A percentile compares a stretch with the other conserved stretches of the same genome.
Conservation (phyloP, 305 asterid species). For the Andrographis paniculata region DNA sequence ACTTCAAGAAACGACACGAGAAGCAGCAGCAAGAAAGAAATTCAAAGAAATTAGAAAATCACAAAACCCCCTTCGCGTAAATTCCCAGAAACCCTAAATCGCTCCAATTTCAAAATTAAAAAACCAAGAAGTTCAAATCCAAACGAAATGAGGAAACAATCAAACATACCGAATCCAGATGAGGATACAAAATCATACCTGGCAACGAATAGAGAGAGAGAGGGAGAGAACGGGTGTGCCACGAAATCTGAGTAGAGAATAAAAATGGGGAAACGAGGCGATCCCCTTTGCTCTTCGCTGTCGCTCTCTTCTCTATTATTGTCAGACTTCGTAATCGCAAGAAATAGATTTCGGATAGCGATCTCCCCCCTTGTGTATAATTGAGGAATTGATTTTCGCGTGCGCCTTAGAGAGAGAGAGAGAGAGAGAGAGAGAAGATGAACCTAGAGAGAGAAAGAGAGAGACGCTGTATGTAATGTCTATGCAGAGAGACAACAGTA, state of each 20-base stretch:
- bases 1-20: slow-evolving; percentile 7
- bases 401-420: slow-evolving; percentile 8
- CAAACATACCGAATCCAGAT: not conserved
- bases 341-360: slow-evolving; percentile 28
- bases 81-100: slow-evolving; percentile 17
- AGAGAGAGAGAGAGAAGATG: slow-evolving; percentile 12
- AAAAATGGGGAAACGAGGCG: slow-evolving; percentile 13
- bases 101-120: not conserved
- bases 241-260: slow-evolving; percentile 19
- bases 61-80: slow-evolving; percentile 14
- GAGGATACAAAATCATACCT: slow-evolving; percentile 20
- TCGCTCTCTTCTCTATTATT: slow-evolving; percentile 23
- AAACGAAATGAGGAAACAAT: slow-evolving; percentile 1
- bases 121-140: slow-evolving; percentile 15
- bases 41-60: not conserved
- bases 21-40: slow-evolving; percentile 1
- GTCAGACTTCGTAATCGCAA: slow-evolving; percentile 19
- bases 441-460: no score
- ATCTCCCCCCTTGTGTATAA: slow-evolving; percentile 23
- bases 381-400: slow-evolving; percentile 25
- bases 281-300: slow-evolving; percentile 17
- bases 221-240: slow-evolving; percentile 13
- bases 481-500: not conserved
- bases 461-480: no score
- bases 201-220: slow-evolving; percentile 7